Evolutionary conservation across 2,329 filamentous ascomycete genomes (phyloP), one percentile per base, ranked within the genome.

Genomic region (Pseudogymnoascus sp.): DNA sequence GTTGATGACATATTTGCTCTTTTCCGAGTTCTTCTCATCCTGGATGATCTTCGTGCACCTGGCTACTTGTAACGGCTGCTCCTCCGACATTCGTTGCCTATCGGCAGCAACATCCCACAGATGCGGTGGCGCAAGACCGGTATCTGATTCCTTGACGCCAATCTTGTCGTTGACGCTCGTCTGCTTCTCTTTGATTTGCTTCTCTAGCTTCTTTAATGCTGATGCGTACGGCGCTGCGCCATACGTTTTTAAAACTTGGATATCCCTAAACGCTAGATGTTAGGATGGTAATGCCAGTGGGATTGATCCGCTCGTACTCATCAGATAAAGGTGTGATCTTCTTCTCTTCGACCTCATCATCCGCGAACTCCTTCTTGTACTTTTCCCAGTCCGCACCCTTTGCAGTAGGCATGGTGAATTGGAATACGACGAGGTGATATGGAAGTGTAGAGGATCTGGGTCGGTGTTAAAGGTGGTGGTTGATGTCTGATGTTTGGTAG

Each of bases 1-100:
- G 77, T 99, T 99, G 83, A 99, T 99, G 71, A 99, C 92, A 79
- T 99, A 99, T 86, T 97, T 99, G 85, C 89, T 96, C 84, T 99
- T 99, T 65, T 96, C 90, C 64, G 90, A 81, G 74, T 97, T 92
- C 77, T 94, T 93, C 74, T 96, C 92, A 72, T 97, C 93, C 64
- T 91, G 87, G 69, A 99, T 99, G 75, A 99, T 99, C 82, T 99
- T 99, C 63, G 94, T 99, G 82, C 94, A 99, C 72, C 94, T 84
- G 66, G 94, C 94, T 65, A 99, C 94, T 78, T 99, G 94, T 69
- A 97, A 83, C 43, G 94, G 94, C 72, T 99, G 94, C 78, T 99
- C 94, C 78, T 99, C 94, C 65, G 88, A 87, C 94, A 99, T 99
- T 72, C 94, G 91, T 83, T 97, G 94, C 70, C 93, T 87, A 75